Evolutionary conservation across 441 rosid species (phyloP).

Genomic region (Daphne laureola): DNA sequence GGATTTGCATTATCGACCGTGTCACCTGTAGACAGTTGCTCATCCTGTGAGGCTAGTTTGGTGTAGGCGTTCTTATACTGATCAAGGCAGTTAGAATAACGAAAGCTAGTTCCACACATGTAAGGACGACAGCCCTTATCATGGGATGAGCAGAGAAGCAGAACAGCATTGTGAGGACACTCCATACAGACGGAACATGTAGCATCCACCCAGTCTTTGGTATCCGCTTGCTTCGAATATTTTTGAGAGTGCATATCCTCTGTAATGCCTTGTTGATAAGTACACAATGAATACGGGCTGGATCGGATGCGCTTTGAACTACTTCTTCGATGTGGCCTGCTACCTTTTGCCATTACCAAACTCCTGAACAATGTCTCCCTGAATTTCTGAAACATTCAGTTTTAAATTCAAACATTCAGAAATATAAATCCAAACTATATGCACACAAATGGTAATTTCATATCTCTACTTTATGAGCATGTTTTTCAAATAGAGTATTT

Average conservation of each 20-base stretch:
- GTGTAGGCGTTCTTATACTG: slow-evolving; percentile 82
- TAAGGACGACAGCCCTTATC: slow-evolving; percentile 96
- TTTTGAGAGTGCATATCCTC: slow-evolving; percentile 33
- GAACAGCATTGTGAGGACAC: slow-evolving; percentile 95
- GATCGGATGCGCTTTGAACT: slow-evolving; percentile 41
- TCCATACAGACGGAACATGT: slow-evolving; percentile 97
- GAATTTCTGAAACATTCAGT: no score
- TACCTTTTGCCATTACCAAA: slow-evolving; percentile 62
- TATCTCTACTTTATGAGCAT: no score
- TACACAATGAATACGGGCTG: slow-evolving; percentile 46
- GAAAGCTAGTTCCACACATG: slow-evolving; percentile 97
- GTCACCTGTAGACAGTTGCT: slow-evolving; percentile 13
- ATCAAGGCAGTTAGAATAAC: slow-evolving; percentile 91
- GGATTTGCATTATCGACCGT: slow-evolving; percentile 26
- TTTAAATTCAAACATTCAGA: no score
- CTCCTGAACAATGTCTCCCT: slow-evolving; percentile 15
- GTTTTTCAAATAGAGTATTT: no score
- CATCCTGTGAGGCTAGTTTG: slow-evolving; percentile 37
- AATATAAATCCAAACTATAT: no score
- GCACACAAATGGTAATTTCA: no score
- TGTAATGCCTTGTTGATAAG: slow-evolving; percentile 26
- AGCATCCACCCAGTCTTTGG: slow-evolving; percentile 78
- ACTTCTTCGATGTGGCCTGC: slow-evolving; percentile 48
- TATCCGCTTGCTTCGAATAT: slow-evolving; percentile 44
- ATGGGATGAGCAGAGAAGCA: slow-evolving; percentile 91